A percentile compares a stretch with the other conserved stretches of the same genome.
Evolutionary conservation across 352 stramenopile genomes (phyloP).

Genomic region (Pythium rishiriense): DNA sequence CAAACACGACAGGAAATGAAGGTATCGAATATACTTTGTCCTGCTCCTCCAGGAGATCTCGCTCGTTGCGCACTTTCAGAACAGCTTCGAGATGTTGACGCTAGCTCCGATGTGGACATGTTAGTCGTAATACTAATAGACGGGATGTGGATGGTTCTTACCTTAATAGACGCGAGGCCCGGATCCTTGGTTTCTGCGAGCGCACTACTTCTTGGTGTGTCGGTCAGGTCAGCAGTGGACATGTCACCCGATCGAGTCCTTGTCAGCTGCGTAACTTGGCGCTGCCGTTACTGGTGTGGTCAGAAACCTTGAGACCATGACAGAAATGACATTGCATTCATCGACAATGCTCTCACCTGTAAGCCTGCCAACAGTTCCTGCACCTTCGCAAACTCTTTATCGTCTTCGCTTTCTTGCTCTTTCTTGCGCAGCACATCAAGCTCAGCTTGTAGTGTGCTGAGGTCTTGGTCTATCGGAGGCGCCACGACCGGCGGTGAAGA

Average conservation of each 20-base stretch:
- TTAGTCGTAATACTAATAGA: not conserved
- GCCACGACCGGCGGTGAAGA: not conserved
- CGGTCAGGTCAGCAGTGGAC: not conserved
- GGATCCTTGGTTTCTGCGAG: slow-evolving; percentile 5
- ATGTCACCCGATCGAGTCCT: slow-evolving; percentile 1
- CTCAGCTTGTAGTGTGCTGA: slow-evolving; percentile 3
- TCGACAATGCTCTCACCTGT: no score
- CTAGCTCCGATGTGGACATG: not conserved
- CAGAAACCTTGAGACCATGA: slow-evolving; percentile 10
- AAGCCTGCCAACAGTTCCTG: slow-evolving; percentile 34
- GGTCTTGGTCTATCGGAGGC: not conserved
- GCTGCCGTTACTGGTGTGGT: slow-evolving; percentile 24
- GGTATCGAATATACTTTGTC: slow-evolving; percentile 27
- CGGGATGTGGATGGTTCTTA: not conserved
- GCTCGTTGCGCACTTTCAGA: slow-evolving; percentile 35
- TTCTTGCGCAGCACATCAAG: slow-evolving; percentile 7
- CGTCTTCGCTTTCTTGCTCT: slow-evolving; percentile 22
- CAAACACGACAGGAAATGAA: not conserved
- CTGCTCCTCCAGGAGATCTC: slow-evolving; percentile 42
- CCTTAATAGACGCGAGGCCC: slow-evolving; percentile 19
- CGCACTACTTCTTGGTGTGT: not conserved
- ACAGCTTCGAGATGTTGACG: slow-evolving; percentile 35
- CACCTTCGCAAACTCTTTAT: slow-evolving; percentile 37
- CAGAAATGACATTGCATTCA: not conserved
- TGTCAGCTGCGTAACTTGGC: slow-evolving; percentile 23